Base-by-base conservation (phyloP, 768 basidiomycete species). In the Auricularia sp. region DNA sequence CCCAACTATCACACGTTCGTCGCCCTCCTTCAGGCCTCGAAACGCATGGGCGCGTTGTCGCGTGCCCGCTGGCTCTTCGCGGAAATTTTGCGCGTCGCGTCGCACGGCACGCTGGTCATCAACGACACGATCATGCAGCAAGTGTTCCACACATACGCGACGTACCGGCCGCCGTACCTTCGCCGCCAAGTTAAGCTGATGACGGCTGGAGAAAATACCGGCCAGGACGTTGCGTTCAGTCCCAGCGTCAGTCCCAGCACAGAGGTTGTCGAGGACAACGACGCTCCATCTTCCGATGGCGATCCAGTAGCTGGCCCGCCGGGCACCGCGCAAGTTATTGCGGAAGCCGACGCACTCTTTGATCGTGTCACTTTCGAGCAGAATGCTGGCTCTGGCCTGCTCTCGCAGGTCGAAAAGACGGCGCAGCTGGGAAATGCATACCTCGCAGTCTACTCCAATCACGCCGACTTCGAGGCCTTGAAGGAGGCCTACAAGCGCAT, bases 11-110 rank as follows among this genome's bases (percentile, higher is more conserved):
- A 81, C 39, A 89, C 92, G 3, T 96, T 94, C 75, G 79, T 82
- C 64, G 92, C 92, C 0, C 74, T 98, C n/a, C 75, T 99, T 65
- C 92, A 97, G 68, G 94, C 93, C 1, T 88, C 92, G 39, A 97
- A 93, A 74, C 80, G 92, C 5, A 77, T 87, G 2, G 94, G 95
- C 0, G 96, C 98, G 73, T 75, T 99, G 24, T 79, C 81, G 3
- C 80, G 92, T 61, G 86, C 87, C 33, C 80, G 95, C 69, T 98
- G 94, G 95, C 88, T 98, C 66, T 78, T 98, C 63, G 90, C 89
- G 1, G 94, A 97, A 77, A 84, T 93, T 76, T 81, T 90, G 33
- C 78, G 77, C 54, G 65, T 62, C 73, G 63, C 65, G 24, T 10
- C 62, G 35, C 62, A 66, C 33, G 36, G 59, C n/a, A 66, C 65